These are phyloP conservation scores for Aspergillus cejpii DNA, from an alignment of 2,329 filamentous ascomycete species.

Conservation along the genomic window DNA sequence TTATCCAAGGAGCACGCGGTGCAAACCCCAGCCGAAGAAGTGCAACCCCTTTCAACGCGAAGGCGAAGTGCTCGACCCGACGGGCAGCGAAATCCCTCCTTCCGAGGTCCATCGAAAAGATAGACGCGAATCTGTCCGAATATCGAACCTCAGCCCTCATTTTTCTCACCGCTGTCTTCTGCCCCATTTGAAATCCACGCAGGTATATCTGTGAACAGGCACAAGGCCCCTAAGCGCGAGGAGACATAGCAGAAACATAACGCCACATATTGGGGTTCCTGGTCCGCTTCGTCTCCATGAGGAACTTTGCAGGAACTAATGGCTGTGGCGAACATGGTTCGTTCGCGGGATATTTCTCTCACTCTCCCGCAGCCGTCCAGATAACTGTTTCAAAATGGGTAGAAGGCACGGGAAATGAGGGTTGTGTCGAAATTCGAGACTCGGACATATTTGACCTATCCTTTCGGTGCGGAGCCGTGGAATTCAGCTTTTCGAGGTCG, in stretches of 20 bases:
- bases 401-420: neutral
- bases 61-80: slow-evolving; percentile 1
- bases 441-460: slow-evolving; percentile 1
- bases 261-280: slow-evolving; percentile 38
- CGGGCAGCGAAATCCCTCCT: slow-evolving; percentile 10
- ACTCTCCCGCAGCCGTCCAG: slow-evolving; percentile 1
- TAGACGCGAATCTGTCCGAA: neutral
- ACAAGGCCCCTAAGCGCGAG: slow-evolving; percentile 22
- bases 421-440: slow-evolving; percentile 3
- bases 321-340: slow-evolving; percentile 37
- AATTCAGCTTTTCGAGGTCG: slow-evolving; percentile 8
- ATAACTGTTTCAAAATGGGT: slow-evolving; percentile 8
- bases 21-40: slow-evolving; percentile 19
- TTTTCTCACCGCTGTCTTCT: neutral
- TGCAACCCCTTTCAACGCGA: slow-evolving; percentile 12
- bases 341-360: slow-evolving; percentile 1
- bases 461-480: slow-evolving; percentile 12
- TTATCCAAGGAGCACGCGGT: slow-evolving; percentile 9
- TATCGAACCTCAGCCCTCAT: slow-evolving; percentile 1
- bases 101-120: neutral
- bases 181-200: too few relatives aligned
- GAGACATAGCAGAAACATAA: too few relatives aligned
- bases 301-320: slow-evolving; percentile 38
- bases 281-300: slow-evolving; percentile 37
- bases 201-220: too few relatives aligned